phyloP scores from a whole-genome alignment of 2,329 filamentous ascomycete species.

The Fusarium piperis region DNA sequence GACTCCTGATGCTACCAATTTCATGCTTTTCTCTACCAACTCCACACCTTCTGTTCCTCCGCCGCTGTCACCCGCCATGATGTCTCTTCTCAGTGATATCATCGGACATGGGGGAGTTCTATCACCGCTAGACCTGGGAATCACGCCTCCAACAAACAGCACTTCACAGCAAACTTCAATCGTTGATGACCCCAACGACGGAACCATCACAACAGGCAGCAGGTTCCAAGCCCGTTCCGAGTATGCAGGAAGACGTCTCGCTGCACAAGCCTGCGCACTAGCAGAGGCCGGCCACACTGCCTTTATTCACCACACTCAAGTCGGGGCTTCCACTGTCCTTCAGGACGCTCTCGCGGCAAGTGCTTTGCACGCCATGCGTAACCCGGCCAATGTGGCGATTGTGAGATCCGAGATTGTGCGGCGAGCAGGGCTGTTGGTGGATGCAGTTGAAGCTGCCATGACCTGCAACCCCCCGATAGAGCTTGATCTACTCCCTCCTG shows the following conservation, averaged over 20 bases:
- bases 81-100: slow-evolving; percentile 4
- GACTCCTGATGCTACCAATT: background rate
- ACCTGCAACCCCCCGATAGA: background rate
- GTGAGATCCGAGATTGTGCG: background rate
- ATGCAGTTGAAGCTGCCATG: slow-evolving; percentile 4
- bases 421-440: background rate
- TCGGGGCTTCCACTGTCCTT: slow-evolving; percentile 1
- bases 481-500: slow-evolving; percentile 9
- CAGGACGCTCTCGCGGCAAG: slow-evolving; percentile 6
- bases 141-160: background rate
- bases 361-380: background rate
- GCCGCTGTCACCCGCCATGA: background rate
- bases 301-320: slow-evolving; percentile 10
- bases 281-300: slow-evolving; percentile 5
- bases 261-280: background rate
- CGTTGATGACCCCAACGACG: background rate
- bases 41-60: background rate
- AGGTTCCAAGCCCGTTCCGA: slow-evolving; percentile 7
- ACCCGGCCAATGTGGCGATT: background rate
- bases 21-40: background rate
- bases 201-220: slow-evolving; percentile 2
- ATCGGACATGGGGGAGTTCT: background rate
- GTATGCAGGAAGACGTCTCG: slow-evolving; percentile 7
- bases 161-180: background rate
- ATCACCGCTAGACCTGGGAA: background rate